Evolutionary conservation across 176 grass and related monocot genomes (phyloP), one percentile per base, ranked within the genome.

Genomic region (Ananas comosus): DNA sequence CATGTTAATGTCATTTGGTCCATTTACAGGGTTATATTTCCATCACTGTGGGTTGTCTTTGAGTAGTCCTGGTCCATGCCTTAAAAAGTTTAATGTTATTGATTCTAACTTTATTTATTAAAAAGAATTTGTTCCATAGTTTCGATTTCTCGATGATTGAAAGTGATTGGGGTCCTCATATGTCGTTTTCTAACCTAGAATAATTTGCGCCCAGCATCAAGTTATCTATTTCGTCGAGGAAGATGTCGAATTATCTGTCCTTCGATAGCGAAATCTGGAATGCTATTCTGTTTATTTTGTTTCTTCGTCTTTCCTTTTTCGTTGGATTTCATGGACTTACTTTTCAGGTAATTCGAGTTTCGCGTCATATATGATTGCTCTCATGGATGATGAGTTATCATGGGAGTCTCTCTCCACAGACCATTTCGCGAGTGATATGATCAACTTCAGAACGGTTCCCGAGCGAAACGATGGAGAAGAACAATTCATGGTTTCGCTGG

Each of bases 401-500:
- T 81, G 80, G 78, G 82, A 84, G 65, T 76, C 75, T 75, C 66
- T 75, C 72, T 71, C 70, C 49, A 66, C 75, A 71, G 74, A 54
- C 56, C 78, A 56, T n/a, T 74, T 71, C 48, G 70, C 63, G 72
- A 64, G 50, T 71, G 28, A 78, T n/a, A 50, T 67, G 63, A 78
- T 78, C 29, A 70, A 84, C 49, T 54, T 49, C 29, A 67, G 78
- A 78, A 61, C 70, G 1, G 63, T 81, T 78, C 64, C 74, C 19
- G 78, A 81, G 25, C 47, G 19, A 54, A 78, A 42, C 59, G 68
- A 72, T 24, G 76, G 59, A 59, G 74, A 12, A 22, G 74, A 83
- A 63, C 74, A 81, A 67, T 66, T 87, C 2, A 58, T 61, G 29
- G 23, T 82, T 76, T 92, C 89, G n/a, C 65, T 92, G 67, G 86